phyloP scores from a whole-genome alignment of 495 filamentous ascomycete species.

The Hypoxylon fuscum region DNA sequence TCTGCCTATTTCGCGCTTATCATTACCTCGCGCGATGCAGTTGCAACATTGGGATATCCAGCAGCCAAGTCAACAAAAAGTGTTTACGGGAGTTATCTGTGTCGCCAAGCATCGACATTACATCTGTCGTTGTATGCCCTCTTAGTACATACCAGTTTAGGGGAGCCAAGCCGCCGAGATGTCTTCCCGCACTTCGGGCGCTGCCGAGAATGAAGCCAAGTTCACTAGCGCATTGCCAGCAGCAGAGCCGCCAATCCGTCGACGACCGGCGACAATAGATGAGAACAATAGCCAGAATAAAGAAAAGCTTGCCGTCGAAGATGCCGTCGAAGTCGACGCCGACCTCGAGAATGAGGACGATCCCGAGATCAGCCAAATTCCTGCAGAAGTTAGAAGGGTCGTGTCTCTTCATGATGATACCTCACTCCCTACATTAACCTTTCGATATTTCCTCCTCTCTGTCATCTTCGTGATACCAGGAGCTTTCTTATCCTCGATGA shows the following conservation, averaged over 20 bases:
- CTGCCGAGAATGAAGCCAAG: slow-evolving; percentile 33
- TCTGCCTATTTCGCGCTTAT: not conserved
- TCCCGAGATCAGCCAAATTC: slow-evolving; percentile 58
- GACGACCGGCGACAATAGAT: slow-evolving; percentile 11
- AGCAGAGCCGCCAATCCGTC: slow-evolving; percentile 30
- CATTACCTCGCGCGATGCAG: not conserved
- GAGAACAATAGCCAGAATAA: slow-evolving; percentile 2
- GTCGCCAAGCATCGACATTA: slow-evolving; percentile 3
- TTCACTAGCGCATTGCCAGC: slow-evolving; percentile 27
- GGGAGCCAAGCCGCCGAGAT: slow-evolving; percentile 24
- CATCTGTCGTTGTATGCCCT: not conserved
- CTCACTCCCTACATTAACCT: slow-evolving; percentile 61
- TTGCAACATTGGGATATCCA: not conserved
- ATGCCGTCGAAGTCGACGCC: slow-evolving; percentile 44
- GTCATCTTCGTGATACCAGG: slow-evolving; percentile 62
- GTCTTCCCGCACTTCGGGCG: slow-evolving; percentile 26
- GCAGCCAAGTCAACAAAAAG: not conserved
- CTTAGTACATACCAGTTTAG: not conserved
- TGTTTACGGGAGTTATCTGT: not conserved
- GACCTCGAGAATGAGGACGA: slow-evolving; percentile 52
- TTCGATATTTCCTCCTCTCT: slow-evolving; percentile 64
- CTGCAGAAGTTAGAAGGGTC: slow-evolving; percentile 59
- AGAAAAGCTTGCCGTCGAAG: slow-evolving; percentile 42
- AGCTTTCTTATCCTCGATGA: slow-evolving; percentile 63
- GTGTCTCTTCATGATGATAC: slow-evolving; percentile 64